Conservation (phyloP, 2,329 filamentous ascomycete species). For the Fusarium transvaalense region DNA sequence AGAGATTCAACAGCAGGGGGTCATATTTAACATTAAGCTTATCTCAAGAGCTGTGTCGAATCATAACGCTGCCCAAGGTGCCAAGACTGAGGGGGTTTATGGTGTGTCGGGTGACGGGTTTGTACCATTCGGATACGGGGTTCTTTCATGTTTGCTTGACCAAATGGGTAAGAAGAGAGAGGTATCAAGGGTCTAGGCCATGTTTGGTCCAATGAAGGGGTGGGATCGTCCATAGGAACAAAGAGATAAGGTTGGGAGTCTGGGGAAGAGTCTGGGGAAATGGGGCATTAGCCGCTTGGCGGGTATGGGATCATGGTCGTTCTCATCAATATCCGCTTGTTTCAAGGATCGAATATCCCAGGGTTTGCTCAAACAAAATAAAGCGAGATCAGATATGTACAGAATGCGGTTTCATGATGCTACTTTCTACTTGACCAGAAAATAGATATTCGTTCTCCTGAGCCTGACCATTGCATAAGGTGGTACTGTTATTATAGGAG, state of each 20-base stretch:
- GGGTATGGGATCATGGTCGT: background rate
- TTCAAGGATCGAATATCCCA: background rate
- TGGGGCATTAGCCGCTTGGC: background rate
- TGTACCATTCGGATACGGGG: slow-evolving; percentile 18
- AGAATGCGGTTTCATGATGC: too few species aligned
- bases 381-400: too few species aligned
- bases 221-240: background rate
- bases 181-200: background rate
- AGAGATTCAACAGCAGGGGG: background rate
- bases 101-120: slow-evolving; percentile 15
- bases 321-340: background rate
- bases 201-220: background rate
- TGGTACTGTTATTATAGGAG: too few species aligned
- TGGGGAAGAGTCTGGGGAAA: slow-evolving; percentile 12
- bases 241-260: slow-evolving; percentile 5
- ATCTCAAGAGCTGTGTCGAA: background rate
- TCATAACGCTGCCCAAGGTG: background rate
- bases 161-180: background rate
- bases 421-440: background rate
- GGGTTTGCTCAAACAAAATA: too few species aligned
- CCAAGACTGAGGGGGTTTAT: slow-evolving; percentile 28
- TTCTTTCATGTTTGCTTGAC: background rate
- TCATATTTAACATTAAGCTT: background rate
- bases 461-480: too few species aligned
- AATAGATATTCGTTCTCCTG: too few species aligned